Evolutionary conservation across 2,329 filamentous ascomycete genomes (phyloP).

Genomic region (Arthrobotrys sinensis): DNA sequence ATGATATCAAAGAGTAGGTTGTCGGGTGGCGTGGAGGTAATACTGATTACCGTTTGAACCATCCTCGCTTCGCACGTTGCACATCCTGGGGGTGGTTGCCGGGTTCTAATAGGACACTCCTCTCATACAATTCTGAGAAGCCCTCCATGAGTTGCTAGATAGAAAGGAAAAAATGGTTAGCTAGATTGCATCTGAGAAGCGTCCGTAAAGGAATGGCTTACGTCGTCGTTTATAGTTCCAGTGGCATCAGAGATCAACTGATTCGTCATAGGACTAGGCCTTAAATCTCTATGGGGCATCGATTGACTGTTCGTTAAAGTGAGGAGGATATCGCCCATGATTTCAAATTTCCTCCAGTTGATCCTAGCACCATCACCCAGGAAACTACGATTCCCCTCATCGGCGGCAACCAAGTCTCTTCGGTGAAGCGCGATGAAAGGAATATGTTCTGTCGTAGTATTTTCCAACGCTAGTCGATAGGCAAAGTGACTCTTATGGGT

Average conservation of each 20-base stretch:
- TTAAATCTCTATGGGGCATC: constrained; percentile 75
- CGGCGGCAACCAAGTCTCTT: constrained; percentile 89
- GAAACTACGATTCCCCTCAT: constrained; percentile 92
- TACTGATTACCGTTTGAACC: constrained; percentile 48
- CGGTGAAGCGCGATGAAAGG: constrained; percentile 93
- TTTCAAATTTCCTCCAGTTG: constrained; percentile 99
- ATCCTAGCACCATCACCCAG: constrained; percentile 81
- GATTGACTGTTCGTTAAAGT: constrained; percentile 93
- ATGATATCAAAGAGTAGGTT: neutral
- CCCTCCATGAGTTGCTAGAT: constrained; percentile 57
- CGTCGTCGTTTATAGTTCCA: constrained; percentile 64
- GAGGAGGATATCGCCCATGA: constrained; percentile 91
- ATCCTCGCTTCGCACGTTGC: constrained; percentile 53
- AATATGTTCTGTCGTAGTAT: constrained; percentile 89
- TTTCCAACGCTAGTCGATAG: constrained; percentile 98
- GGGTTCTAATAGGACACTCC: constrained; percentile 64
- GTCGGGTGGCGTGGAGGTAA: neutral
- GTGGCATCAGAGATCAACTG: constrained; percentile 64
- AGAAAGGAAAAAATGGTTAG: constrained; percentile 32
- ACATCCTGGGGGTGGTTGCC: constrained; percentile 42
- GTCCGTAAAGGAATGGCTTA: constrained; percentile 49
- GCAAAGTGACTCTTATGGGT: constrained; percentile 93
- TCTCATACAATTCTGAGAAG: constrained; percentile 64
- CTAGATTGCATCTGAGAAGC: neutral
- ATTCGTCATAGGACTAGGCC: constrained; percentile 62